A percentile compares a stretch with the other conserved stretches of the same genome.
These are phyloP conservation scores for Cryoendolithus antarcticus DNA, from an alignment of 2,329 filamentous ascomycete species.

Conservation along the genomic window DNA sequence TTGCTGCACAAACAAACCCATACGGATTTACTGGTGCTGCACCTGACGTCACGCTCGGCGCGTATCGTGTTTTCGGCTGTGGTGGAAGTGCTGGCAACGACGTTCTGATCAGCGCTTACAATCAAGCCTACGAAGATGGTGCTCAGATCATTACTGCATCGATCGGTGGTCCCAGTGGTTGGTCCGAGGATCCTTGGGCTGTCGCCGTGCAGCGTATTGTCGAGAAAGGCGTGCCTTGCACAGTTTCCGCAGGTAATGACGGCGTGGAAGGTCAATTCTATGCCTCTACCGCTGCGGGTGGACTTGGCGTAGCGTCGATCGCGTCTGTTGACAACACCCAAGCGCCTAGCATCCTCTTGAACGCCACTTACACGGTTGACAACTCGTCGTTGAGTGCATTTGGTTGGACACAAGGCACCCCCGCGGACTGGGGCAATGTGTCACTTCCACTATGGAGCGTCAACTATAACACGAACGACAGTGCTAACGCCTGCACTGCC, in stretches of 20 bases:
- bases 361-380: slow-evolving; percentile 21
- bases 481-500: slow-evolving; percentile 40
- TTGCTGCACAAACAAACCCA: slow-evolving; percentile 44
- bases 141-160: slow-evolving; percentile 28
- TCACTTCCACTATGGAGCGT: slow-evolving; percentile 23
- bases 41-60: slow-evolving; percentile 43
- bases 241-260: slow-evolving; percentile 41
- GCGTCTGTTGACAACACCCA: slow-evolving; percentile 30
- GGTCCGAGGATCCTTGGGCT: slow-evolving; percentile 27
- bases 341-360: slow-evolving; percentile 22
- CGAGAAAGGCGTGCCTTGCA: slow-evolving; percentile 38
- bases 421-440: slow-evolving; percentile 25
- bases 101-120: slow-evolving; percentile 47
- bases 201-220: slow-evolving; percentile 31
- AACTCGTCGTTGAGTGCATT: slow-evolving; percentile 23
- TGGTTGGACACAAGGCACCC: slow-evolving; percentile 25
- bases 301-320: slow-evolving; percentile 31
- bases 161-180: slow-evolving; percentile 23
- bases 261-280: slow-evolving; percentile 39
- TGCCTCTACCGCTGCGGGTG: slow-evolving; percentile 29
- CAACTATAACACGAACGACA: slow-evolving; percentile 37
- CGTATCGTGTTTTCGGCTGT: slow-evolving; percentile 48
- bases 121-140: slow-evolving; percentile 44
- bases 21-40: slow-evolving; percentile 47
- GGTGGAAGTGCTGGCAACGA: slow-evolving; percentile 40